Evolutionary conservation across 176 grass and related monocot genomes (phyloP).

Genomic region (maize (Zea mays)): Zm-B73-REFERENCE-NAM-5.0 NC_050097.1:4867001-4867500

Average conservation of each 20-base stretch:
- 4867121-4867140: not conserved
- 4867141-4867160: not conserved
- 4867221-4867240: not conserved
- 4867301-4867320: constrained; percentile 82
- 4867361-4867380: too few relatives aligned
- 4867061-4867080: constrained; percentile 1
- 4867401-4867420: too few relatives aligned
- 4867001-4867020: not conserved
- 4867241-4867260: not conserved
- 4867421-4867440: too few relatives aligned
- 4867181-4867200: not conserved
- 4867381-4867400: too few relatives aligned
- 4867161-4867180: not conserved
- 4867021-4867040: too few relatives aligned
- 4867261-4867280: constrained; percentile 55
- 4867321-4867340: constrained; percentile 85
- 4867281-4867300: constrained; percentile 88
- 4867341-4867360: too few relatives aligned
- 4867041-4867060: not conserved
- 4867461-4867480: constrained; percentile 61
- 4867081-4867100: not conserved
- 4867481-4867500: constrained; percentile 79
- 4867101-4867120: not conserved
- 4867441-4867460: constrained; percentile 5
- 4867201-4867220: constrained; percentile 17